phyloP scores from a whole-genome alignment of 192 early-diverging fungal species.

The Backusella psychrophila region DNA sequence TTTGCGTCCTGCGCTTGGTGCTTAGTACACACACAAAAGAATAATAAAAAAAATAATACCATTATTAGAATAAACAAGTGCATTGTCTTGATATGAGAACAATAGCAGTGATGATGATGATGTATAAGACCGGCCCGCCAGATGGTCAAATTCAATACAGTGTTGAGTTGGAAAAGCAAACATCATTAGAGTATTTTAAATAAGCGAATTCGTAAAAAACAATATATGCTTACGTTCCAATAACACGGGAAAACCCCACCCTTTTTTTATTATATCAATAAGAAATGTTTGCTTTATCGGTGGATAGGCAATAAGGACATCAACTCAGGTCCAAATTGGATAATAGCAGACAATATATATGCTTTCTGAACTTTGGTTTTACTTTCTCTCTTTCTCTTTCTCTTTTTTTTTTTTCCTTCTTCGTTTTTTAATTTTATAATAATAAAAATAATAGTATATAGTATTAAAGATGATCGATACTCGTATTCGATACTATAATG shows the following conservation, averaged over 20 bases:
- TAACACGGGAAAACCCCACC: neutral
- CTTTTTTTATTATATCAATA: neutral
- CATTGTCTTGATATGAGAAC: neutral
- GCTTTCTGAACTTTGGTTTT: neutral
- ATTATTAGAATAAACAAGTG: neutral
- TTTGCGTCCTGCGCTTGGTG: neutral
- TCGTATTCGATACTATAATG: constrained; percentile 80
- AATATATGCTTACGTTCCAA: neutral
- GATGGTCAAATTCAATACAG: neutral
- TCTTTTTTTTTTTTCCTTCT: neutral
- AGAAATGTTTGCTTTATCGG: neutral
- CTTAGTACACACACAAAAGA: neutral
- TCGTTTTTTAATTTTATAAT: too few species aligned
- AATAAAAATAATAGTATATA: neutral
- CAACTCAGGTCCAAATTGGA: neutral
- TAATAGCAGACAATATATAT: neutral
- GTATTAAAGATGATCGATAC: constrained; percentile 66
- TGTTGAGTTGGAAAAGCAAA: neutral
- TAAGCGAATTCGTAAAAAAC: neutral
- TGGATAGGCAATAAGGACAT: neutral
- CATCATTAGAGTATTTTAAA: neutral
- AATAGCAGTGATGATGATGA: neutral
- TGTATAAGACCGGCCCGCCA: neutral
- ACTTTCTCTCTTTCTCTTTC: neutral
- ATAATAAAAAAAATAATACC: neutral